phyloP scores from a whole-genome alignment of 805 yeast genomes.

The Saturnispora kantuleensis region DNA sequence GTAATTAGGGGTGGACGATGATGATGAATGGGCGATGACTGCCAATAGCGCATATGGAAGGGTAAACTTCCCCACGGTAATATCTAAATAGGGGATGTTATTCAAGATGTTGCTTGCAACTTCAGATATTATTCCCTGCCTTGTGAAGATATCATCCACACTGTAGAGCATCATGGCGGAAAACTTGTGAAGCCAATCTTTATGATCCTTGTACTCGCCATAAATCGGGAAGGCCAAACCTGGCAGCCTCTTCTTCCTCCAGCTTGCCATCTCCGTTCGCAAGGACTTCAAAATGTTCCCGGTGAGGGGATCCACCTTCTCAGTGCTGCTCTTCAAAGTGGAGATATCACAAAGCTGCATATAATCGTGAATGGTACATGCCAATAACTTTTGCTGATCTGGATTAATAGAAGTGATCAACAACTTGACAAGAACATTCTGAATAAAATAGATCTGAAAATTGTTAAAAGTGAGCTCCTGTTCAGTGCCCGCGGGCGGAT shows the following conservation, averaged over 20 bases:
- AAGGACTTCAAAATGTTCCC: slow-evolving; percentile 70
- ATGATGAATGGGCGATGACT: slow-evolving; percentile 31
- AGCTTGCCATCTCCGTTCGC: slow-evolving; percentile 43
- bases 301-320: slow-evolving; percentile 51
- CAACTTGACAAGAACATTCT: slow-evolving; percentile 64
- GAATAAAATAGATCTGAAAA: slow-evolving; percentile 57
- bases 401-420: slow-evolving; percentile 91
- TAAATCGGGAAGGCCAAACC: slow-evolving; percentile 57
- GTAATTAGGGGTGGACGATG: slow-evolving; percentile 25
- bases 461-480: slow-evolving; percentile 49
- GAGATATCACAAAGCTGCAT: slow-evolving; percentile 47
- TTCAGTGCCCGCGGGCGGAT: slow-evolving; percentile 47
- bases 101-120: slow-evolving; percentile 9
- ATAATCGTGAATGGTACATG: slow-evolving; percentile 83
- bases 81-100: slow-evolving; percentile 33
- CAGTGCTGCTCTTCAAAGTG: slow-evolving; percentile 16
- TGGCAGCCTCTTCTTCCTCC: slow-evolving; percentile 40
- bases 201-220: slow-evolving; percentile 42
- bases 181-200: slow-evolving; percentile 63
- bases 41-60: slow-evolving; percentile 71
- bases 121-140: slow-evolving; percentile 33
- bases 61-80: slow-evolving; percentile 56
- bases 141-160: slow-evolving; percentile 2
- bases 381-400: slow-evolving; percentile 68
- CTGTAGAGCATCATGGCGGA: slow-evolving; percentile 43